These are phyloP conservation scores for Amylostereum areolatum DNA, from an alignment of 1,284 basidiomycete genomes.

Conservation along the genomic window DNA sequence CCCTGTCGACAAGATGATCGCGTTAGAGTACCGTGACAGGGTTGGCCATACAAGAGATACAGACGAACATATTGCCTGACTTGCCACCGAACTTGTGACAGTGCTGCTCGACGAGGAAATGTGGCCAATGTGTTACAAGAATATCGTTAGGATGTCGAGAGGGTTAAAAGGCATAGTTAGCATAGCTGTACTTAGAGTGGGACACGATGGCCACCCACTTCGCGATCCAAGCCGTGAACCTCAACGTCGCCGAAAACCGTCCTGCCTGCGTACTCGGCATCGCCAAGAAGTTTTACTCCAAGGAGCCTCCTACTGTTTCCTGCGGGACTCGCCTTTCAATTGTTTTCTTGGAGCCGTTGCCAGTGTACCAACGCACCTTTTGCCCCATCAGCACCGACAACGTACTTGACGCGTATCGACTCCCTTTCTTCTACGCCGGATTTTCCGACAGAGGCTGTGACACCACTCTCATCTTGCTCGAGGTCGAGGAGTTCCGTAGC, in stretches of 20 bases:
- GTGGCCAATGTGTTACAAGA: too few relatives aligned
- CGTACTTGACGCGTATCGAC: constrained; percentile 9
- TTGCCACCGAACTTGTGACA: constrained; percentile 25
- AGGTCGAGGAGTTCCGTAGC: constrained; percentile 20
- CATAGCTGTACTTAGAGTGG: too few relatives aligned
- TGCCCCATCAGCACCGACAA: constrained; percentile 33
- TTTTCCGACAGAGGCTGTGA: neutral
- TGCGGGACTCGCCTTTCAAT: neutral
- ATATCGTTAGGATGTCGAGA: constrained; percentile 1
- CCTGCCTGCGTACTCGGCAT: constrained; percentile 21
- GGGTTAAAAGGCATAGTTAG: too few relatives aligned
- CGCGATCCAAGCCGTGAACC: constrained; percentile 18
- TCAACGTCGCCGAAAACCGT: constrained; percentile 25
- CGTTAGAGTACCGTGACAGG: neutral
- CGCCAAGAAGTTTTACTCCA: constrained; percentile 23
- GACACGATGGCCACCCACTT: constrained; percentile 13
- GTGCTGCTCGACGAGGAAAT: constrained; percentile 14
- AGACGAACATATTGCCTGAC: constrained; percentile 11
- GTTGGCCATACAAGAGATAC: neutral
- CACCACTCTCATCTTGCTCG: neutral
- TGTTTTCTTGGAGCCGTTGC: neutral
- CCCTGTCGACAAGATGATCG: constrained; percentile 2
- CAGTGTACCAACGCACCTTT: constrained; percentile 17
- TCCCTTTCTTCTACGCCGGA: neutral
- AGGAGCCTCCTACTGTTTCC: too few relatives aligned